phyloP scores from a whole-genome alignment of 441 rosid genomes.

The Isatis lusitanica region DNA sequence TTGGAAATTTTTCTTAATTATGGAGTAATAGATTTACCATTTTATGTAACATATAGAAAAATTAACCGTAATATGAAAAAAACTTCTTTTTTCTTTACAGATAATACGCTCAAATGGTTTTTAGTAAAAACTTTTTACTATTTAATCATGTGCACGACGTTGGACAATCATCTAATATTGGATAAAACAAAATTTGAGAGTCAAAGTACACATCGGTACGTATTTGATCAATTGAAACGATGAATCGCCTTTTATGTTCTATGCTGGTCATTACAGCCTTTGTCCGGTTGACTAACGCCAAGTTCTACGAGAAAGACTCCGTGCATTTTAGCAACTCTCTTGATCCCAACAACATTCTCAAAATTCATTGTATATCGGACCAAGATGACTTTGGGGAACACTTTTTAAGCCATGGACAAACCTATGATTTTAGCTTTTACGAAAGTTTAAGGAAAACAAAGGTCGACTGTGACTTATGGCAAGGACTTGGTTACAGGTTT shows the following conservation, averaged over 20 bases:
- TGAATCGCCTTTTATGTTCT: not conserved
- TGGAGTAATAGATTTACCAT: not conserved
- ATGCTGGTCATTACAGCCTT: not conserved
- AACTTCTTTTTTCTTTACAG: not conserved
- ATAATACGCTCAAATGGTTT: not conserved
- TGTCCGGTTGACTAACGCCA: not conserved
- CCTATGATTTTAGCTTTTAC: not conserved
- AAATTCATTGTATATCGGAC: not conserved
- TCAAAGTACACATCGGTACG: not conserved
- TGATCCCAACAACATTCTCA: not conserved
- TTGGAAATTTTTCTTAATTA: not conserved
- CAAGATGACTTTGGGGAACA: not conserved
- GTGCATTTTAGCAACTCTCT: not conserved
- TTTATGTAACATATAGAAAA: not conserved
- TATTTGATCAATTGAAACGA: not conserved
- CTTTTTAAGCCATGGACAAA: not conserved
- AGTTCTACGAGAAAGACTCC: not conserved
- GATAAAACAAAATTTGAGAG: not conserved
- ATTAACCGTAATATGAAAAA: not conserved
- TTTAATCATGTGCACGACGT: not conserved
- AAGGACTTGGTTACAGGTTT: not conserved
- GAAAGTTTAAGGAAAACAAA: not conserved
- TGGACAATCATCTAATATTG: not conserved
- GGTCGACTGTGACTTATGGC: not conserved
- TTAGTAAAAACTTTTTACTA: not conserved